These are phyloP conservation scores for Metarhizium anisopliae DNA, from an alignment of 2,329 filamentous ascomycete species.

Conservation along the genomic window DNA sequence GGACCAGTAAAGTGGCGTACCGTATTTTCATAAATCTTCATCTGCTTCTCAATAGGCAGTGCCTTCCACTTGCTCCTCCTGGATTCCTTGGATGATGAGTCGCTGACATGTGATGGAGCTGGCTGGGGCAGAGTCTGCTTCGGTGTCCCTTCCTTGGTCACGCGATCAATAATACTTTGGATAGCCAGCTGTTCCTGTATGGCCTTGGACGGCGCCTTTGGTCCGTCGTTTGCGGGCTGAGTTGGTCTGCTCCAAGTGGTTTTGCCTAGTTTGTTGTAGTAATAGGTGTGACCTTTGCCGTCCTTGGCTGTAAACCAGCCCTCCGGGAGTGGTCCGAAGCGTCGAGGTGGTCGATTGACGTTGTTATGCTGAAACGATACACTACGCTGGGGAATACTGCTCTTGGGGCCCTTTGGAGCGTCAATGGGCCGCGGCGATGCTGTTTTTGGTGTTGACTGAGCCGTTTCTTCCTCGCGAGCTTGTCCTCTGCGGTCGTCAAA, in stretches of 20 bases:
- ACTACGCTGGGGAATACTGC: slow-evolving; percentile 47
- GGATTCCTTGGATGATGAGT: slow-evolving; percentile 44
- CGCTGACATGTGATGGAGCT: slow-evolving; percentile 43
- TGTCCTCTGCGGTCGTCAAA: slow-evolving; percentile 53
- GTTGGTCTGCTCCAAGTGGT: slow-evolving; percentile 79
- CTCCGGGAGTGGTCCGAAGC: slow-evolving; percentile 51
- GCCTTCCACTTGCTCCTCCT: slow-evolving; percentile 65
- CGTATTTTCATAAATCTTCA: slow-evolving; percentile 90
- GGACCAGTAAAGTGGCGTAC: slow-evolving; percentile 41
- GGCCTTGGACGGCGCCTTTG: slow-evolving; percentile 56
- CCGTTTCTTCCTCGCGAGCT: slow-evolving; percentile 31
- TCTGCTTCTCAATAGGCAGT: slow-evolving; percentile 72
- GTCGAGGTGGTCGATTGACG: slow-evolving; percentile 43
- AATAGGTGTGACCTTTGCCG: slow-evolving; percentile 66
- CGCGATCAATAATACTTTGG: slow-evolving; percentile 77
- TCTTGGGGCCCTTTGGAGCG: slow-evolving; percentile 51
- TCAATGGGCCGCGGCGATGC: slow-evolving; percentile 37
- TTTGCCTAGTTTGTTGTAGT: slow-evolving; percentile 68
- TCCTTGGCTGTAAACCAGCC: slow-evolving; percentile 80
- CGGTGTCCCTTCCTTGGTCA: slow-evolving; percentile 58
- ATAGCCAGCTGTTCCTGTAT: slow-evolving; percentile 61
- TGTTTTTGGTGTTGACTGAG: slow-evolving; percentile 29
- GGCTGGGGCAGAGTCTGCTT: slow-evolving; percentile 51
- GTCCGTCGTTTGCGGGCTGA: slow-evolving; percentile 53
- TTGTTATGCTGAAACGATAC: slow-evolving; percentile 39